Evolutionary conservation across 148 eudicot species (phyloP).

Genomic region (Limonium bicolor): DNA sequence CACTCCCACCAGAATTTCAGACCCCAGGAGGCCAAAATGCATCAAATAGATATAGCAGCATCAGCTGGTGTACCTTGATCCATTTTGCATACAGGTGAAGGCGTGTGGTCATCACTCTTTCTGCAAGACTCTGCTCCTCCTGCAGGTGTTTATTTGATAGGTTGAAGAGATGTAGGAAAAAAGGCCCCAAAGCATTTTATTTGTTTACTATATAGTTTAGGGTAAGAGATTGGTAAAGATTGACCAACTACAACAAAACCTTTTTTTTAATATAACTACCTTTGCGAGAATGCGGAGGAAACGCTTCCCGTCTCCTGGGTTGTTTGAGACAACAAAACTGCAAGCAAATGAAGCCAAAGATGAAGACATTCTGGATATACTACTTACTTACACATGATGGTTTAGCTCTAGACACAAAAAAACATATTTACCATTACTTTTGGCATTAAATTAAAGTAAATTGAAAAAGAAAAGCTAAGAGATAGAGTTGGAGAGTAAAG

Average conservation of each 20-base stretch:
- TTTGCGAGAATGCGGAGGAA: slow-evolving; percentile 69
- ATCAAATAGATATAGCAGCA: not conserved
- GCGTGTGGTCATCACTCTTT: slow-evolving; percentile 86
- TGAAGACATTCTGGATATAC: not conserved
- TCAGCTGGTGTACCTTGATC: slow-evolving; percentile 46
- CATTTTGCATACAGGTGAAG: slow-evolving; percentile 91
- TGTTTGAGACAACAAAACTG: slow-evolving; percentile 60
- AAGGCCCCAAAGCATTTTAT: no score
- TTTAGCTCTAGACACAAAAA: no score
- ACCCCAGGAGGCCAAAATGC: not conserved
- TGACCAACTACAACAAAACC: not conserved
- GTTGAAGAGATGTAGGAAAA: no score
- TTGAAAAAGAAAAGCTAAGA: no score
- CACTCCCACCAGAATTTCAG: no score
- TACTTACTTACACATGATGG: not conserved
- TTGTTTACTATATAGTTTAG: not conserved
- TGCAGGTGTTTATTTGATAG: no score
- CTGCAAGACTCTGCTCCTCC: slow-evolving; percentile 90
- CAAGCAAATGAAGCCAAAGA: not conserved
- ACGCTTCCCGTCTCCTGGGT: slow-evolving; percentile 62
- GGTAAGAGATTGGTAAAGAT: not conserved
- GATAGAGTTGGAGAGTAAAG: no score
- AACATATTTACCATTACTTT: no score
- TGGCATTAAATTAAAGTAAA: no score
- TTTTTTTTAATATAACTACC: slow-evolving; percentile 17